Base-by-base conservation (phyloP, 371 early-diverging fungal species). In the Capillidium rhysosporum region DNA sequence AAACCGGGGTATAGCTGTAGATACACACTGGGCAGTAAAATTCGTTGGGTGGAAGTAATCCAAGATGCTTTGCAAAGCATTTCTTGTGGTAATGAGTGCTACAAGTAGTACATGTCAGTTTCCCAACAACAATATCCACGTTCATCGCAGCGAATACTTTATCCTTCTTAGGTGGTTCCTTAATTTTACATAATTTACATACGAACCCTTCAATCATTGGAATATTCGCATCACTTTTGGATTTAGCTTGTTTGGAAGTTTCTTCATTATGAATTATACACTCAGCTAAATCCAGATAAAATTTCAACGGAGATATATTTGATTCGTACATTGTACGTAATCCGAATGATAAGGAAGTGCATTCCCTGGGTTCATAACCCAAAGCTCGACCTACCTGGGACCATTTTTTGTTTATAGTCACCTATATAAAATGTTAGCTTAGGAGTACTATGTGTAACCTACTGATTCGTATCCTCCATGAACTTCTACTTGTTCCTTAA, bases 1-100 rank as follows among this genome's bases (percentile, higher is more conserved):
- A 94, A 52, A 89, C 89, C 28, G 74, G 69, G n/a, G 86, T 87
- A 9, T 78, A 74, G 8, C 70, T 68, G 38, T 77, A 69, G 30
- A 92, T 64, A 55, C 93, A 92, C 41, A 80, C 67, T 16, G 79
- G 63, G 67, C 93, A 93, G 57, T 76, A 86, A 91, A 92, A 93
- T 40, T 87, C 86, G 34, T 34, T 34, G 20, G 73, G 61, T 48
- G 72, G 68, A 2, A 92, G 88, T 3, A 86, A 65, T n/a, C 61
- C 56, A 1, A 51, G 60, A 25, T 89, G 16, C n/a, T 34, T 63
- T 9, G 62, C 63, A 18, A 89, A 67, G 54, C 96, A 95, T 59
- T 72, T 69, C 45, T 77, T 68, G 62, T 95, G 96, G 61, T 76
- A 88, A 3, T 77, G 80, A 45, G 73, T 69, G 41, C 86, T 80